These are phyloP conservation scores for Rhynchospora tenuis DNA, from an alignment of 176 grass and related monocot species.

Conservation along the genomic window DNA sequence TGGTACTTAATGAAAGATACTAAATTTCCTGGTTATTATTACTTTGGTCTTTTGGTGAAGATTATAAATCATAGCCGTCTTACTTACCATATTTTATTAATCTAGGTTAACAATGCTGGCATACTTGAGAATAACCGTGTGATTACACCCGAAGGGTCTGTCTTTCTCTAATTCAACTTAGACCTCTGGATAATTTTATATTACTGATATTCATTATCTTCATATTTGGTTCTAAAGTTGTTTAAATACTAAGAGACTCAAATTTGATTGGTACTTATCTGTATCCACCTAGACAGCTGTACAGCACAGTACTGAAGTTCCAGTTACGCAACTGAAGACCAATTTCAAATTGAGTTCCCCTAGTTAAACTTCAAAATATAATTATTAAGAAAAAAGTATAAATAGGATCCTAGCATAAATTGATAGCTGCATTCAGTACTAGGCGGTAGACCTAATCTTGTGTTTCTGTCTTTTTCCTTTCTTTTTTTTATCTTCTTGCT, in stretches of 20 bases:
- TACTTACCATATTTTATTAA: slow-evolving; percentile 8
- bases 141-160: slow-evolving; percentile 67
- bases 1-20: background rate
- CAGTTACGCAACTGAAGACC: background rate
- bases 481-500: background rate
- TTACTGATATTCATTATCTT: background rate
- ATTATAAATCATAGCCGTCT: background rate
- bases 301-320: background rate
- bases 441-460: background rate
- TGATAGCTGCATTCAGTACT: background rate
- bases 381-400: background rate
- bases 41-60: background rate
- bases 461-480: background rate
- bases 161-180: slow-evolving; percentile 7
- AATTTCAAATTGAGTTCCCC: background rate
- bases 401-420: background rate
- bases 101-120: slow-evolving; percentile 95
- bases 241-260: background rate
- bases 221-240: background rate
- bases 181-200: background rate
- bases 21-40: background rate
- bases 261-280: background rate
- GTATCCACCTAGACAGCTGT: background rate
- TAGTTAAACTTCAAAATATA: background rate
- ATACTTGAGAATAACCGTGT: slow-evolving; percentile 60